Conservation (phyloP, 352 stramenopile genomes). For the Phytopythium cucurbitacearum region DNA sequence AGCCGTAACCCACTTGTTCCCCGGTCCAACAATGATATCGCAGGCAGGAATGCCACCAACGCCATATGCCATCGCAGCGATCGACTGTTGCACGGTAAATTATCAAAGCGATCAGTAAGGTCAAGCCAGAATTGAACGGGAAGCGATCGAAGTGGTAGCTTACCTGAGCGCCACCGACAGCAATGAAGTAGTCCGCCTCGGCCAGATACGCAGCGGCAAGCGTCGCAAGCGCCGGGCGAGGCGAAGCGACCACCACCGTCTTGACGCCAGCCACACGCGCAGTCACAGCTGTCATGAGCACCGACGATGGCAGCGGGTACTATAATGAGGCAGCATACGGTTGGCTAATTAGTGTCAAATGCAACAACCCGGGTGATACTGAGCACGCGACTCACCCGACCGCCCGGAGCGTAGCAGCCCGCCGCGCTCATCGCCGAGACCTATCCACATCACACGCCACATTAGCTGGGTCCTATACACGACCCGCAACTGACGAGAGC, state of each 20-base stretch:
- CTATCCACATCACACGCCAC: conserved; percentile 5
- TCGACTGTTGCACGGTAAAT: conserved; percentile 33
- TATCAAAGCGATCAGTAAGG: too few relatives aligned
- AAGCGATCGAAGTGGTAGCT: too few relatives aligned
- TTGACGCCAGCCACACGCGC: conserved; percentile 92
- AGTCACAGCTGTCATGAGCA: conserved; percentile 97
- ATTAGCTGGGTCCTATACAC: conserved; percentile 7
- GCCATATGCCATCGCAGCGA: conserved; percentile 96
- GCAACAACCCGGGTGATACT: conserved; percentile 2
- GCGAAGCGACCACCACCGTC: conserved; percentile 94
- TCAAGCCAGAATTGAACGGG: too few relatives aligned
- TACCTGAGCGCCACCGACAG: conserved; percentile 64
- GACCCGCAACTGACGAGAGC: conserved; percentile 2
- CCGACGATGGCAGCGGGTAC: conserved; percentile 96
- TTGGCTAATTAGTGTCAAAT: not conserved
- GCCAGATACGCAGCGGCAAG: conserved; percentile 93
- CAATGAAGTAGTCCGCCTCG: conserved; percentile 87
- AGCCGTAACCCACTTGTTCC: conserved; percentile 99
- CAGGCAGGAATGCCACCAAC: conserved; percentile 87
- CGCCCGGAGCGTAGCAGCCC: conserved; percentile 97
- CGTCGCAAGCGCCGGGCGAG: conserved; percentile 89
- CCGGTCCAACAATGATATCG: conserved; percentile 98
- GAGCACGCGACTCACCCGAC: conserved; percentile 46
- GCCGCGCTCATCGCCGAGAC: conserved; percentile 70
- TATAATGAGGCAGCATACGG: conserved; percentile 4